Conservation (phyloP, 208 protist species). For the Novymonas esmeraldas region DNA sequence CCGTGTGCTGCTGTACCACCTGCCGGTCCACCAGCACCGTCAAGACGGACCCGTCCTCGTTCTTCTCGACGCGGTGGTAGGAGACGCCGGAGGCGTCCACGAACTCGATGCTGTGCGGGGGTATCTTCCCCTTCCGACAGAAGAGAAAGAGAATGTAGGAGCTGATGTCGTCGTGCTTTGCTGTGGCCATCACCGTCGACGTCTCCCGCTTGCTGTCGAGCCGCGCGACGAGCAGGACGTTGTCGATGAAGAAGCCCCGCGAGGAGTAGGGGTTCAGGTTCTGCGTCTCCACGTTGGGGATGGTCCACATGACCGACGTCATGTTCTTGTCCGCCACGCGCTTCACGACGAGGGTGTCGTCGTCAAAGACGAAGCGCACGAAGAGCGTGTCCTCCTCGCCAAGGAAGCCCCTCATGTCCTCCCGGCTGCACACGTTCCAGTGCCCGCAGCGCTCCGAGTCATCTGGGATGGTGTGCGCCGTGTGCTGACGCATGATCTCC, state of each 20-base stretch:
- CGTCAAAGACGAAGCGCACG: slow-evolving; percentile 75
- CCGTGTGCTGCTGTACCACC: slow-evolving; percentile 40
- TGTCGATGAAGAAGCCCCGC: slow-evolving; percentile 53
- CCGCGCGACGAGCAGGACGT: slow-evolving; percentile 45
- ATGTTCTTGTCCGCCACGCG: slow-evolving; percentile 29
- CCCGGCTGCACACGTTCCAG: slow-evolving; percentile 75
- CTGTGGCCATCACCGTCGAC: slow-evolving; percentile 33
- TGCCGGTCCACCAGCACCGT: slow-evolving; percentile 53
- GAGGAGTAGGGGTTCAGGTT: slow-evolving; percentile 83
- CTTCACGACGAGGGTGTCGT: slow-evolving; percentile 60
- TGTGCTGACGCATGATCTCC: slow-evolving; percentile 84
- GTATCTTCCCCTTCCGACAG: slow-evolving; percentile 61
- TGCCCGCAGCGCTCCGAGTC: slow-evolving; percentile 87
- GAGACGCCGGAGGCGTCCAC: slow-evolving; percentile 43
- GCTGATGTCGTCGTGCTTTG: slow-evolving; percentile 39
- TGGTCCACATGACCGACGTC: slow-evolving; percentile 59
- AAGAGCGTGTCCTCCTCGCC: slow-evolving; percentile 55
- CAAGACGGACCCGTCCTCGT: slow-evolving; percentile 40
- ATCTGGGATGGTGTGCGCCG: slow-evolving; percentile 81
- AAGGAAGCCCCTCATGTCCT: slow-evolving; percentile 60
- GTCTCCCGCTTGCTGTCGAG: slow-evolving; percentile 63
- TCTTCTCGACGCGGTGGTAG: slow-evolving; percentile 45
- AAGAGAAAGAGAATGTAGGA: slow-evolving; percentile 80
- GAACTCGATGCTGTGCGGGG: slow-evolving; percentile 74
- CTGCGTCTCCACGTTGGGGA: slow-evolving; percentile 61